Evolutionary conservation across 2,329 filamentous ascomycete species (phyloP).

Genomic region (Balansia obtecta): DNA sequence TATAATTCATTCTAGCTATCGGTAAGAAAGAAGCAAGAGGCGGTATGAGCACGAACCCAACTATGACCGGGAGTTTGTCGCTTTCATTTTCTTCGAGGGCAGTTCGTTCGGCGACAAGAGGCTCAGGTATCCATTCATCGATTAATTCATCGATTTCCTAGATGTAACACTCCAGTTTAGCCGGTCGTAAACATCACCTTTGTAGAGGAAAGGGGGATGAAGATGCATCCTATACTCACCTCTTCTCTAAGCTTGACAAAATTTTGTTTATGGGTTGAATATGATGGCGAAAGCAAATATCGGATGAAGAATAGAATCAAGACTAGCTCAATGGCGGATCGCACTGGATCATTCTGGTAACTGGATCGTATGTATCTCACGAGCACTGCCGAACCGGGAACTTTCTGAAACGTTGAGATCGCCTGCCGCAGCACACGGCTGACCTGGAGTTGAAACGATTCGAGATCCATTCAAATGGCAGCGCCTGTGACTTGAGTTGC

Average conservation of each 20-base stretch:
- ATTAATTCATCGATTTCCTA: conserved; percentile 91
- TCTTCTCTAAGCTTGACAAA: conserved; percentile 84
- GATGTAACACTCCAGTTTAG: not conserved
- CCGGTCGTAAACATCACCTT: not conserved
- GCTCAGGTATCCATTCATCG: conserved; percentile 92
- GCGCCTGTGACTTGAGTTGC: not conserved
- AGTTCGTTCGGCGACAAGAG: conserved; percentile 65
- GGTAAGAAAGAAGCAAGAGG: too few relatives aligned
- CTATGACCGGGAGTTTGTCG: conserved; percentile 76
- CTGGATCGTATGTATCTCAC: conserved; percentile 92
- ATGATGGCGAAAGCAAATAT: conserved; percentile 83
- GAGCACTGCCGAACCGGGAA: conserved; percentile 88
- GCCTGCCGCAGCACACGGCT: conserved; percentile 39
- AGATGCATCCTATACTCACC: conserved; percentile 16
- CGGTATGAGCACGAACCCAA: conserved; percentile 49
- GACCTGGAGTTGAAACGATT: conserved; percentile 42
- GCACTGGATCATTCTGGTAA: conserved; percentile 93
- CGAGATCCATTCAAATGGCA: conserved; percentile 45
- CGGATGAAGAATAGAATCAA: conserved; percentile 91
- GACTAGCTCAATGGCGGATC: conserved; percentile 85
- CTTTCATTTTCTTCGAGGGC: conserved; percentile 67
- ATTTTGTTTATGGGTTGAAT: conserved; percentile 81
- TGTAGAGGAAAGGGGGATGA: not conserved
- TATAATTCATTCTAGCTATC: too few relatives aligned
- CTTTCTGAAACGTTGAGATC: conserved; percentile 64